phyloP scores from a whole-genome alignment of 345 rosid species.

The Tarenaya hassleriana region DNA sequence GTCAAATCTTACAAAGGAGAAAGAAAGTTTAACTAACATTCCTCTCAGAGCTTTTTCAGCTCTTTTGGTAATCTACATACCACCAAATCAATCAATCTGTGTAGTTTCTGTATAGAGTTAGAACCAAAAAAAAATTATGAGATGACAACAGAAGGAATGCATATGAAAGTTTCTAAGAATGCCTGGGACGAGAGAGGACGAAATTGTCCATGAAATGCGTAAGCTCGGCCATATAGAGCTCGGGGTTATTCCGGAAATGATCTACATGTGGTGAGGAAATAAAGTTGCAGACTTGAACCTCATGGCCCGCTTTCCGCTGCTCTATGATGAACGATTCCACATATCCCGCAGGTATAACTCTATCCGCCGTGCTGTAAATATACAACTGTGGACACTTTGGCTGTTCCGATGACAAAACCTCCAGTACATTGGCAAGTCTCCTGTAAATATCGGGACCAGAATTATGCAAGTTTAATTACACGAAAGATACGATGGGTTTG shows the following conservation, averaged over 20 bases:
- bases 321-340: conserved; percentile 84
- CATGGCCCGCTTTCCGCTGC: conserved; percentile 68
- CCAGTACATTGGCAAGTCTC: conserved; percentile 69
- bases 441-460: conserved; percentile 32
- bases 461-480: background rate
- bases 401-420: conserved; percentile 59
- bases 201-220: conserved; percentile 70
- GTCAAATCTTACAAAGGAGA: too few relatives aligned
- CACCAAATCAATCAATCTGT: too few relatives aligned
- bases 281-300: conserved; percentile 89
- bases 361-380: conserved; percentile 92
- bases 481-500: background rate
- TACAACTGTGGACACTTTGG: conserved; percentile 93
- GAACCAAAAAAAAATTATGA: conserved; percentile 7
- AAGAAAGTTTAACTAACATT: too few relatives aligned
- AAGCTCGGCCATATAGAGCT: conserved; percentile 65
- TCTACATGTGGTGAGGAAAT: conserved; percentile 94
- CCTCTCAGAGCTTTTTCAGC: too few relatives aligned
- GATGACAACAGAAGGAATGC: conserved; percentile 20
- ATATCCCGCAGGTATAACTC: conserved; percentile 70
- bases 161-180: conserved; percentile 24
- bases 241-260: conserved; percentile 91
- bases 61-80: too few relatives aligned
- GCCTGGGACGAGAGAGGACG: conserved; percentile 49
- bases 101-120: conserved; percentile 5